Evolutionary conservation across 768 basidiomycete genomes (phyloP).

Genomic region (Amanita thiersii): DNA sequence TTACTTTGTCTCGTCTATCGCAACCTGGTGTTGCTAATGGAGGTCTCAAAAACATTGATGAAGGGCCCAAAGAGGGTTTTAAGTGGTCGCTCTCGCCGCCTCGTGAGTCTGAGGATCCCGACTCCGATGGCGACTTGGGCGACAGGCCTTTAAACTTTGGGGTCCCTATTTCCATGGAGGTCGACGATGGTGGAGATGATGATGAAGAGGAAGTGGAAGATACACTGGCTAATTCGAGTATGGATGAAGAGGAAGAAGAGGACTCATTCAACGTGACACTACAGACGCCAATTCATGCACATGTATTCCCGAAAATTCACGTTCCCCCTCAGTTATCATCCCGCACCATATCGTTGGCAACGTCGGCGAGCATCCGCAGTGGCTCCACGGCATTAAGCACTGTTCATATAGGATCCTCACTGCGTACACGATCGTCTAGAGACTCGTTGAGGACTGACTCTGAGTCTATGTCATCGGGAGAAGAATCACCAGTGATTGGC

Average conservation of each 20-base stretch:
- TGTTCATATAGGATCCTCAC: constrained; percentile 26
- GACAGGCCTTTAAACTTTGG: constrained; percentile 33
- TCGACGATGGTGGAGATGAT: constrained; percentile 18
- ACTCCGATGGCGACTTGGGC: constrained; percentile 55
- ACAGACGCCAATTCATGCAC: constrained; percentile 43
- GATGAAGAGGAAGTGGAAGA: constrained; percentile 24
- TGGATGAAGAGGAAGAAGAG: constrained; percentile 36
- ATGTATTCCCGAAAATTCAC: not conserved
- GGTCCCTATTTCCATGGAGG: constrained; percentile 24
- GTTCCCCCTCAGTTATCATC: not conserved
- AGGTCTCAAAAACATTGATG: constrained; percentile 5
- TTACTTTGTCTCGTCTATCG: constrained; percentile 21
- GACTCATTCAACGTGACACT: constrained; percentile 62
- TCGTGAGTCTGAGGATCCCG: constrained; percentile 51
- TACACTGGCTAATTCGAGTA: constrained; percentile 19
- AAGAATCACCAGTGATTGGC: constrained; percentile 29
- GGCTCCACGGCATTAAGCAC: constrained; percentile 31
- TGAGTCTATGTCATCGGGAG: constrained; percentile 20
- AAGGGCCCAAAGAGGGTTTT: constrained; percentile 49
- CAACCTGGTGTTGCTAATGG: constrained; percentile 22
- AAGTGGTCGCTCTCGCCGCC: constrained; percentile 57
- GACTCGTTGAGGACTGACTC: constrained; percentile 27
- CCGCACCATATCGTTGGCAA: constrained; percentile 6
- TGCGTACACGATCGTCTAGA: constrained; percentile 30
- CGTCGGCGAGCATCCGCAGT: constrained; percentile 13